Percentiles rank a stretch among this genome's conserved stretches.
Evolutionary conservation across 257 asterid species (phyloP).

Genomic region (Euphrasia confusa): DNA sequence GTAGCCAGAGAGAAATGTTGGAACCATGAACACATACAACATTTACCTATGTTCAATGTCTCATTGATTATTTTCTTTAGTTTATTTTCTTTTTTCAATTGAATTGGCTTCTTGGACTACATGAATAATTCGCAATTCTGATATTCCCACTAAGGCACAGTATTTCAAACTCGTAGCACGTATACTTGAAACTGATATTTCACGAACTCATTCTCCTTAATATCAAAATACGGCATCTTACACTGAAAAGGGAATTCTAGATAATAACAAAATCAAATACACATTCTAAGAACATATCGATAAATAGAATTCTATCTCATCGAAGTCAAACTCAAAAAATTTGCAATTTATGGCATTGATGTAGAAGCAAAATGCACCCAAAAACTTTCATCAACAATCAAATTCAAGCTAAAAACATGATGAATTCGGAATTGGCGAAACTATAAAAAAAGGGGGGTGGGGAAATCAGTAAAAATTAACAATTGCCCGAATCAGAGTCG

Average conservation of each 20-base stretch:
- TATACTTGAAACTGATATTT: conserved; percentile 6
- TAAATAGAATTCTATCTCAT: no score
- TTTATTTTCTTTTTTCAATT: neutral
- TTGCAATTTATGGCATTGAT: no score
- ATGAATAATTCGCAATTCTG: neutral
- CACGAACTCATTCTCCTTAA: conserved; percentile 11
- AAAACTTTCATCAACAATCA: no score
- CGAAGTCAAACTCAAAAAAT: no score
- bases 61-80: neutral
- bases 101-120: no score
- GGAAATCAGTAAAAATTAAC: neutral
- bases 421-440: no score
- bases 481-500: conserved; percentile 66
- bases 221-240: neutral
- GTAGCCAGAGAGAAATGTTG: neutral
- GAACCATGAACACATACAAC: neutral
- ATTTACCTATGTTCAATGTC: neutral
- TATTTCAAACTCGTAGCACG: no score
- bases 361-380: no score
- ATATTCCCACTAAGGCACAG: neutral
- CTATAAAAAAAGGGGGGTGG: neutral
- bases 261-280: no score
- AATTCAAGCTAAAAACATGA: no score
- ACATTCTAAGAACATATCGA: no score
- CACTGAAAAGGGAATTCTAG: no score